These are phyloP conservation scores for Malus fusca DNA, from an alignment of 306 rosid genomes.

Conservation along the genomic window DNA sequence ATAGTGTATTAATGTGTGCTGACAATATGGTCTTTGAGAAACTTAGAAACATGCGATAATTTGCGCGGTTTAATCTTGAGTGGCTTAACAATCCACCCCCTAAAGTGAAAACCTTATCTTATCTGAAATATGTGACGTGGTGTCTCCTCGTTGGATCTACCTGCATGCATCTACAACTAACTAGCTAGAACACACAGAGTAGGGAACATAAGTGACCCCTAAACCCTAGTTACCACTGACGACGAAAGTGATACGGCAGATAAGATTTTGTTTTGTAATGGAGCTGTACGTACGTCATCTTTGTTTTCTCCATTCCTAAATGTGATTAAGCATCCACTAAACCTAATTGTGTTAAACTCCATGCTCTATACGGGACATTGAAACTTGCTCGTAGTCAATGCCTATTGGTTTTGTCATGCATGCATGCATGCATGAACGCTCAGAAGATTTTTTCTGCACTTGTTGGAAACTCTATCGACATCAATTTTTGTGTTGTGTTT, in stretches of 20 bases:
- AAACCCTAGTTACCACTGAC: too few species aligned
- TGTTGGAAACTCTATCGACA: too few species aligned
- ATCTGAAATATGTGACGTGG: not conserved
- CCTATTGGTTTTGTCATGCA: not conserved
- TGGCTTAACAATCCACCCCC: not conserved
- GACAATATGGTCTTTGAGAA: not conserved
- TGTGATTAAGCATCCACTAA: too few species aligned
- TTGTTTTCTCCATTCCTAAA: too few species aligned
- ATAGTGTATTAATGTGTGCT: not conserved
- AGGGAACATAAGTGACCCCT: not conserved
- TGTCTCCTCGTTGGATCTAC: not conserved
- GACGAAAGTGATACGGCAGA: not conserved
- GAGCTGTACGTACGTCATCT: not conserved
- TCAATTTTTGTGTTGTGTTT: not conserved
- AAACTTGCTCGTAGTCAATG: not conserved
- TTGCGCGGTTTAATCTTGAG: not conserved
- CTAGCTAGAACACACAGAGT: not conserved
- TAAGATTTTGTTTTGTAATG: not conserved
- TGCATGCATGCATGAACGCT: too few species aligned
- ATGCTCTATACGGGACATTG: not conserved
- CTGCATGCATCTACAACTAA: not conserved
- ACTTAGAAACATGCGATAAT: too few species aligned
- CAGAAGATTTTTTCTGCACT: not conserved
- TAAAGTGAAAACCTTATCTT: not conserved
- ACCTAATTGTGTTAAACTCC: not conserved